Conservation (phyloP, 176 grass and related monocot species). For the Eleusine indica region DNA sequence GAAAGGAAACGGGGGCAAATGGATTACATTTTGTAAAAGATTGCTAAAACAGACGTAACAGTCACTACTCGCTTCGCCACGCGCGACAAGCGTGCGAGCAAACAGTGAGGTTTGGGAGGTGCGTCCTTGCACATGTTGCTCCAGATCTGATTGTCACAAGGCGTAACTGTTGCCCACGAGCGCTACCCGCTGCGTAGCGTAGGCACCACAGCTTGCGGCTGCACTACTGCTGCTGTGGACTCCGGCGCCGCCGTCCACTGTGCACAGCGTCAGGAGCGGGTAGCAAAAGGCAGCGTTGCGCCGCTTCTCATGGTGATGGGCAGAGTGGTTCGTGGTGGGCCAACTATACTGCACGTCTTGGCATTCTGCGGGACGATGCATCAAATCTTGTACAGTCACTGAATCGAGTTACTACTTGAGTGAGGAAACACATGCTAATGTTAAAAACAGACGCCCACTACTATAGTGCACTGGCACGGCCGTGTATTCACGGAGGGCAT, state of each 20-base stretch:
- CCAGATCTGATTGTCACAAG: not conserved
- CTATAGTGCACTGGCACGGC: too few relatives aligned
- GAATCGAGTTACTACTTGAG: not conserved
- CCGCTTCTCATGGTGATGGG: slow-evolving; percentile 10
- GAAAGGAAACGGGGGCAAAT: too few relatives aligned
- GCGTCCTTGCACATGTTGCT: not conserved
- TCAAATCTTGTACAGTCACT: not conserved
- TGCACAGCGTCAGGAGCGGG: not conserved
- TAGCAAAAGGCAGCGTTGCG: not conserved
- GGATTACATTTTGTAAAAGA: not conserved
- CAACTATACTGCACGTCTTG: not conserved
- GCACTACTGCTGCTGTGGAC: not conserved
- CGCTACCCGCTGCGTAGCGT: not conserved
- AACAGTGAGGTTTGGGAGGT: not conserved
- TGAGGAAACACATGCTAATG: not conserved
- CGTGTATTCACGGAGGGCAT: too few relatives aligned
- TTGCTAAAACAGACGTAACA: not conserved
- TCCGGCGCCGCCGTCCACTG: not conserved
- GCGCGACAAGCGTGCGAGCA: slow-evolving; percentile 38
- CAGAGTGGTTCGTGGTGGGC: not conserved
- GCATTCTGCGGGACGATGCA: not conserved
- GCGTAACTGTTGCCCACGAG: not conserved
- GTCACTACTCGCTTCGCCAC: slow-evolving; percentile 27
- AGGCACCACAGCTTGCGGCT: not conserved
- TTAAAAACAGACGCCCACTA: too few relatives aligned